Base-by-base conservation (phyloP, 129 eudicot genomes). In the Helichrysum umbraculigerum region DNA sequence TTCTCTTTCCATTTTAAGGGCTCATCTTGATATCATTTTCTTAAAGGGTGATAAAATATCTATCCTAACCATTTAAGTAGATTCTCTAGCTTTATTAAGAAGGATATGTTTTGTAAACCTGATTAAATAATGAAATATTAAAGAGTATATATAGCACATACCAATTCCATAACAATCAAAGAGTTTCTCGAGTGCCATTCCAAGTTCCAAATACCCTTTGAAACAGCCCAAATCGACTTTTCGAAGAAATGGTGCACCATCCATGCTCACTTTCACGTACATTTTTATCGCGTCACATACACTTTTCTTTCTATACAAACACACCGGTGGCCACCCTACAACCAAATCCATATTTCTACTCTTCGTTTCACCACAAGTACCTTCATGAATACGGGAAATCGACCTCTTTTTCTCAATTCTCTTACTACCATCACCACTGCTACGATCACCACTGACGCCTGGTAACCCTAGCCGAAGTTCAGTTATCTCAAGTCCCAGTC, bases 321-420 rank as follows among this genome's bases (percentile, higher is more conserved):
- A 78, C 20, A 93, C 96, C 51, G 96, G 98, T 2, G 98, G 96
- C 98, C 98, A 90, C 84, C 98, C 98, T 17, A 90, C 96, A 21
- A 86, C 88, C 79, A 75, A 66, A 41, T 80, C 87, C 85, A 22
- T 78, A 32, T 29, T 60, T 15, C 42, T 7, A 21, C 7, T 42
- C 33, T 82, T 75, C 37, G 15, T 71, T 6, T 33, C 79, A 19
- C 67, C 85, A n/a, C 30, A 68, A 41, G 21, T 54, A 15, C 32
- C 70, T 14, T 51, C 61, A 61, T 44, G 14, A 41, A 68, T 75
- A 30, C 86, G 82, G 1, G 83, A 82, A 83, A 84, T 82, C 71
- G 54, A 77, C 86, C 94, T 88, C 70, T 86, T 92, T 82, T 89
- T 92, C 72, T 86, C 84, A 14, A 35, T 71, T 70, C 35, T 82